phyloP scores from a whole-genome alignment of 2,329 filamentous ascomycete species.

The Alternaria consortialis region DNA sequence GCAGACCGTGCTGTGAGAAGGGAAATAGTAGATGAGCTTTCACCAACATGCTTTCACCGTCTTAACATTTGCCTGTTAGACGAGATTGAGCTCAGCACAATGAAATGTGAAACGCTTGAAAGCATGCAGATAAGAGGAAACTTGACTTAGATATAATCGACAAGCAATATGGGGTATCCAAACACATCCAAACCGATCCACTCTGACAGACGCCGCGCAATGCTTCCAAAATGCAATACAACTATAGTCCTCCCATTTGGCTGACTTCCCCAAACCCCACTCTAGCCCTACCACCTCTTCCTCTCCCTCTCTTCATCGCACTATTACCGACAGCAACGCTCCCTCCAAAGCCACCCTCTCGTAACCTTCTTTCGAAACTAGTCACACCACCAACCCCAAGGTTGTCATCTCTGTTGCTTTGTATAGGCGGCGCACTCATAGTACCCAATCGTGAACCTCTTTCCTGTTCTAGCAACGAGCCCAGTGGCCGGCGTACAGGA shows the following conservation, averaged over 20 bases:
- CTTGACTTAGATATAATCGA: background rate
- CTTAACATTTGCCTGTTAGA: too few species aligned
- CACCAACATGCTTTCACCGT: too few species aligned
- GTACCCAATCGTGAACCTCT: conserved; percentile 21
- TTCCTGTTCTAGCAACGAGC: conserved; percentile 1
- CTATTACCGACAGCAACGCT: conserved; percentile 16
- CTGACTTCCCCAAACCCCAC: conserved; percentile 17
- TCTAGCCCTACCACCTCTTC: background rate
- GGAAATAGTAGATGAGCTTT: too few species aligned
- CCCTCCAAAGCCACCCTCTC: conserved; percentile 40
- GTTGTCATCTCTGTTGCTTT: conserved; percentile 4
- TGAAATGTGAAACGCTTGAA: background rate
- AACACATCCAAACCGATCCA: conserved; percentile 2
- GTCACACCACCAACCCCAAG: conserved; percentile 30
- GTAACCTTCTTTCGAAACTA: conserved; percentile 45
- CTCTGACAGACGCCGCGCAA: background rate
- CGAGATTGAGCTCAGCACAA: too few species aligned
- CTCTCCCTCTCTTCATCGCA: background rate
- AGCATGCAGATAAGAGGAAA: background rate
- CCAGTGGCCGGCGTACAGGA: conserved; percentile 11
- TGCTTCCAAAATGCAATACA: background rate
- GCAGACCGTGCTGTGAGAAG: too few species aligned
- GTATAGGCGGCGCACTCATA: conserved; percentile 44
- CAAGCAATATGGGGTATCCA: conserved; percentile 11
- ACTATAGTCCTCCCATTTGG: conserved; percentile 9